Base-by-base conservation (phyloP, 257 asterid genomes). In the Rehmannia glutinosa region DNA sequence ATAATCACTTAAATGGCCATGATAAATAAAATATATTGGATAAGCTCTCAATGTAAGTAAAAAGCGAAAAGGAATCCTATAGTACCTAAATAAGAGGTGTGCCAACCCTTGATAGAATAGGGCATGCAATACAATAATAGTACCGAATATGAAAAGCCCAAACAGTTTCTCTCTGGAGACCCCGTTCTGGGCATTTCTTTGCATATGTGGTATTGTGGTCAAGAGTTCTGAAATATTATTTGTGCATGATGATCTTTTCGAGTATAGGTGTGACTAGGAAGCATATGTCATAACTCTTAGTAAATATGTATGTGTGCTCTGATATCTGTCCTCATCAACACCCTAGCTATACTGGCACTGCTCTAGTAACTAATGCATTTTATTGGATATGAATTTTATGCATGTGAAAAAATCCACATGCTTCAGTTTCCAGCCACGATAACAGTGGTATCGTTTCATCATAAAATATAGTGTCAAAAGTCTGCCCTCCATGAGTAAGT, bases 331-430 rank as follows among this genome's bases (percentile, higher is more conserved):
- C 41, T 73, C 61, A 45, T 57, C 70, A 53, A 36, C 75, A 62
- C 53, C 39, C 64, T 35, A 50, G 47, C n/a, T n/a, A n/a, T n/a
- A n/a, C n/a, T n/a, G n/a, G n/a, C n/a, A n/a, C n/a, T n/a, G n/a
- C 56, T 64, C 49, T 53, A 35, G 56, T 66, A 56, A 21, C 78
- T 77, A 56, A 58, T 67, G 19, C 53, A 20, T 38, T 59, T 56
- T 51, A 33, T 35, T 65, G 50, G 30, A 51, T 41, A 27, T 58
- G 15, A 45, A 27, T 47, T 62, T 50, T 20, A 20, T 42, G 57
- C 19, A 63, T 54, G 46, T 64, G 68, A 25, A 62, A 57, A 46
- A 57, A 56, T 17, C 32, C 25, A 52, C 42, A 27, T n/a, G n/a
- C 49, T 33, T 62, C 51, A 45, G n/a, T 62, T 38, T 56, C 70